Base-by-base conservation (phyloP, 2,329 filamentous ascomycete genomes). In the Colletotrichum scovillei region DNA sequence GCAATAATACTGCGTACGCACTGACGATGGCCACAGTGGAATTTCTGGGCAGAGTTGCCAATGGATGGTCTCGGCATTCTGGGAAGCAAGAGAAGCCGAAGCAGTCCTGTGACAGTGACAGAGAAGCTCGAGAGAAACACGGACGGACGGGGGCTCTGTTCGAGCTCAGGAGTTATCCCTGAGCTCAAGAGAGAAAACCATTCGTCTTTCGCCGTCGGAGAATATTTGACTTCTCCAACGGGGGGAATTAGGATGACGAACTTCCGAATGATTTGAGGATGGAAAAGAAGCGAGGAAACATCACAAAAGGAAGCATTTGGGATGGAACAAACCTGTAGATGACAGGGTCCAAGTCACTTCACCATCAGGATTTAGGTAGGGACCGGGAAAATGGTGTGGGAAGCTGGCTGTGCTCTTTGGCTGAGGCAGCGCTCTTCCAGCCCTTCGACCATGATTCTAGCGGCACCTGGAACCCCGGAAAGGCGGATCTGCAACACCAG, bases 81-180 rank as follows among this genome's bases (percentile, higher is more conserved):
- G 24, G 67, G 72, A 60, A 78, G 81, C 80, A 82, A 80, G 75
- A 80, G 75, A 81, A 82, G 79, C 81, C 81, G 81, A 83, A 79
- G 80, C 80, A 82, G 70, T 78, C 79, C 81, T 82, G 80, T 80
- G 74, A 82, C 81, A 81, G 72, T 28, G 35, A 19, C 58, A 26
- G 19, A 26, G 8, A 28, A 14, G 24, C 22, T 76, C 74, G 77
- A 73, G 77, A 76, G 76, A 77, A 74, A 76, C 79, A 77, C 76
- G 77, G 78, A 67, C 46, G 77, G 78, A 63, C 49, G 77, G 78
- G 56, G 64, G 67, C 28, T 35, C 28, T 28, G 60, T 67, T 22
- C 14, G 28, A 19, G 52, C 19, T 49, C 19, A 11, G 53, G 24
- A 32, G n/a, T 14, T n/a, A 63, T 63, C 57, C 59, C 35, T 49